Evolutionary conservation across 2,329 filamentous ascomycete genomes (phyloP).

Genomic region (Calonectria naviculata): DNA sequence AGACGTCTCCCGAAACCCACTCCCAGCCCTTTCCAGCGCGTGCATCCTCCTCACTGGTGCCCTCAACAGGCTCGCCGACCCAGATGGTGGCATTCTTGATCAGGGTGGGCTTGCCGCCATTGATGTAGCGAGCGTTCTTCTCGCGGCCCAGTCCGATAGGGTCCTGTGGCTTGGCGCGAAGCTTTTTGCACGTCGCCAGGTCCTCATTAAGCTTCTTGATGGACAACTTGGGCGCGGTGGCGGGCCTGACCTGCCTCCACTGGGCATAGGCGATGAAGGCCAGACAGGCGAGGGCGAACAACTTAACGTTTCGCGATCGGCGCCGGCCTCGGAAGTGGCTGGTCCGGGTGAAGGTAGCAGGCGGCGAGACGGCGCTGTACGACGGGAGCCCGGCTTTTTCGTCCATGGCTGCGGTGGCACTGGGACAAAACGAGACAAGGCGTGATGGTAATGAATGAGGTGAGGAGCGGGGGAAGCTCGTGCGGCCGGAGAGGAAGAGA

Average conservation of each 20-base stretch:
- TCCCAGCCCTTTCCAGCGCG: conserved; percentile 68
- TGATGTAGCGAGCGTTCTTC: conserved; percentile 69
- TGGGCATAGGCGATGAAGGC: conserved; percentile 62
- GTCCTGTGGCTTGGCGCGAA: conserved; percentile 65
- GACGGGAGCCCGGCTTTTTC: conserved; percentile 59
- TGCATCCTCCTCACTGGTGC: conserved; percentile 63
- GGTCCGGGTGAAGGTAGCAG: conserved; percentile 34
- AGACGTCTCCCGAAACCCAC: conserved; percentile 71
- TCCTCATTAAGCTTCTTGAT: conserved; percentile 63
- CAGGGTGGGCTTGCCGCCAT: conserved; percentile 68
- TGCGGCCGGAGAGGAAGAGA: conserved; percentile 16
- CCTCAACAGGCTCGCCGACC: conserved; percentile 69
- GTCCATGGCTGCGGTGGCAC: conserved; percentile 39
- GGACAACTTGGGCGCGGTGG: conserved; percentile 55
- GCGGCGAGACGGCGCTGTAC: conserved; percentile 50
- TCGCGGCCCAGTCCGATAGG: conserved; percentile 66
- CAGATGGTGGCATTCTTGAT: conserved; percentile 76
- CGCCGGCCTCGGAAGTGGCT: conserved; percentile 42
- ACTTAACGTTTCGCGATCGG: conserved; percentile 56
- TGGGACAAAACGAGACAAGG: background rate
- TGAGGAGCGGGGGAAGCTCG: background rate
- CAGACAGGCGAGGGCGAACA: conserved; percentile 59
- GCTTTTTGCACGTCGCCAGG: conserved; percentile 64
- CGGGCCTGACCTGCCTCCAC: conserved; percentile 54
- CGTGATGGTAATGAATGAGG: background rate